Conservation (phyloP, 345 rosid genomes). For the Sonneratia alba region DNA sequence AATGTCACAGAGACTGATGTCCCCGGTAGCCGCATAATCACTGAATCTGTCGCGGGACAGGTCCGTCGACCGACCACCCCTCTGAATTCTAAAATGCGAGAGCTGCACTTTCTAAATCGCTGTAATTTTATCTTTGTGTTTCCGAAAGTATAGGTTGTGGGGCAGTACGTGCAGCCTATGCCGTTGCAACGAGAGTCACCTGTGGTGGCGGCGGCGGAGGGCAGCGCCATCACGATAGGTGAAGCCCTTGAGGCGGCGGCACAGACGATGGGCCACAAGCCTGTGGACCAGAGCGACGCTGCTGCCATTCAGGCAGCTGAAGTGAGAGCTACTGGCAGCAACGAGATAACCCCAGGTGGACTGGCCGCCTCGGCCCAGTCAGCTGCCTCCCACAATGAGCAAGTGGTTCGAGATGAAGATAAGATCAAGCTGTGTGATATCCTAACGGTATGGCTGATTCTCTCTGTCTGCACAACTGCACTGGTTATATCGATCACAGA, state of each 20-base stretch:
- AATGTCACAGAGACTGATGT: conserved; percentile 44
- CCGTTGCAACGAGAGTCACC: conserved; percentile 23
- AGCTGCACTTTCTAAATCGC: no score
- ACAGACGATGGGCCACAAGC: conserved; percentile 31
- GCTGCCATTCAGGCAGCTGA: conserved; percentile 75
- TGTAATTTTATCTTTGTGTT: no score
- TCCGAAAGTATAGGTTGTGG: conserved; percentile 26
- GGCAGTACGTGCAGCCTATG: conserved; percentile 36
- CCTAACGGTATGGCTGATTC: conserved; percentile 24
- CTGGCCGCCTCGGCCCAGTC: conserved; percentile 63
- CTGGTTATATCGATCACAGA: not conserved
- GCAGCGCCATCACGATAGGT: conserved; percentile 45
- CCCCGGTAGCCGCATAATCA: conserved; percentile 39
- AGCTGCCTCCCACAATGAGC: conserved; percentile 47
- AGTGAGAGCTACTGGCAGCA: conserved; percentile 52
- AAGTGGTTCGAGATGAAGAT: conserved; percentile 23
- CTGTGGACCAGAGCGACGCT: conserved; percentile 55
- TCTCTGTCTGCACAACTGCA: not conserved
- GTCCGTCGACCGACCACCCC: conserved; percentile 14
- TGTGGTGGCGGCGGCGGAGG: conserved; percentile 10
- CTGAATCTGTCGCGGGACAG: conserved; percentile 59
- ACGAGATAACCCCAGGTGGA: conserved; percentile 36
- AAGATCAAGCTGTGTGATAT: conserved; percentile 48
- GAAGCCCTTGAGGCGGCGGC: conserved; percentile 58
- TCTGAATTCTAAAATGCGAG: not conserved